phyloP scores from a whole-genome alignment of 1,284 basidiomycete species.

The Leucoagaricus sp. region DNA sequence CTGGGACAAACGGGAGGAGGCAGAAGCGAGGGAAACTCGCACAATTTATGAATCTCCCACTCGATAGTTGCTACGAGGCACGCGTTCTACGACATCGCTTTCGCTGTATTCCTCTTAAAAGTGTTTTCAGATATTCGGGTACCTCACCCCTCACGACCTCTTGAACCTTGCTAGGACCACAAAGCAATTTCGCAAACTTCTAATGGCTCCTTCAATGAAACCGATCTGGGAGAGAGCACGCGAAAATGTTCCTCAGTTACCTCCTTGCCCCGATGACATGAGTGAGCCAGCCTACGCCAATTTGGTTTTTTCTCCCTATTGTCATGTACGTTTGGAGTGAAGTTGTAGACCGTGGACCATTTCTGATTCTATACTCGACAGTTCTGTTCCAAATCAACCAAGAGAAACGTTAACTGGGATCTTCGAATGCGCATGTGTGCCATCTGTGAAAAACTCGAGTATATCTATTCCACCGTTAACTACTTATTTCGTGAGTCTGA shows the following conservation, averaged over 20 bases:
- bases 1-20: no score
- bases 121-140: slow-evolving; percentile 50
- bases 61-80: slow-evolving; percentile 52
- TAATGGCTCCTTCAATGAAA: slow-evolving; percentile 36
- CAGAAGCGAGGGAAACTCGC: no score
- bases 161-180: slow-evolving; percentile 48
- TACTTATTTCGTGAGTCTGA: background rate
- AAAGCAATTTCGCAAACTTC: slow-evolving; percentile 46
- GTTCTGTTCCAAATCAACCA: background rate
- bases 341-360: no score
- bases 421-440: background rate
- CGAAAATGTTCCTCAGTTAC: background rate
- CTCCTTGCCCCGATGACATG: background rate
- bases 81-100: background rate
- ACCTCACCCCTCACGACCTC: slow-evolving; percentile 49
- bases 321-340: no score
- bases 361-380: background rate
- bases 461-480: no score
- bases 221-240: background rate
- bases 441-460: background rate
- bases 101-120: background rate
- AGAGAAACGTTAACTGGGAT: background rate
- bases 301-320: background rate
- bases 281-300: background rate
- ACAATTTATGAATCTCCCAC: slow-evolving; percentile 33